These are phyloP conservation scores for Mychonastes homosphaera DNA, from an alignment of 139 green algal genomes.

Conservation along the genomic window DNA sequence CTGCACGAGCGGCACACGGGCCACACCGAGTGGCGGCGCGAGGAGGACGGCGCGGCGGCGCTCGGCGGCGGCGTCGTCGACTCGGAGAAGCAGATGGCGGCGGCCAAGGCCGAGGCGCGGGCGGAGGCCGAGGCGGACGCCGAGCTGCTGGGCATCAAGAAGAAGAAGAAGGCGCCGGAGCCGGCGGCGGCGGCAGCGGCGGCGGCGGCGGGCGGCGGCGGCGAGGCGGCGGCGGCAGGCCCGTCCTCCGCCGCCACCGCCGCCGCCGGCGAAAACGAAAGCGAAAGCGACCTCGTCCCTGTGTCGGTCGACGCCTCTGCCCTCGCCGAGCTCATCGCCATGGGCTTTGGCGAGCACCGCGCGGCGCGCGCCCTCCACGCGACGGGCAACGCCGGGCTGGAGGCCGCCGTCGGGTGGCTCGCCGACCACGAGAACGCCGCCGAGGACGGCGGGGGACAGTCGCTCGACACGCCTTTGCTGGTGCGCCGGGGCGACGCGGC, in stretches of 20 bases:
- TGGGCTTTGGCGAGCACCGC: slow-evolving; percentile 48
- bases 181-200: slow-evolving; percentile 8
- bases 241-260: background rate
- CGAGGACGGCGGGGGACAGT: too few species aligned
- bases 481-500: slow-evolving; percentile 20
- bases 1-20: slow-evolving; percentile 71
- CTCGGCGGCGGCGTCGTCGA: slow-evolving; percentile 37
- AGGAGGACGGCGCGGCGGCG: too few species aligned
- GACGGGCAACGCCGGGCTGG: slow-evolving; percentile 39
- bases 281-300: slow-evolving; percentile 33
- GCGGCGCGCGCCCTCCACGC: slow-evolving; percentile 54
- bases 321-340: slow-evolving; percentile 66
- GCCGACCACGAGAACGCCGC: slow-evolving; percentile 64
- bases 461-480: slow-evolving; percentile 63
- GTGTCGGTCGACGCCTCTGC: slow-evolving; percentile 47
- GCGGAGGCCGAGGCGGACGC: slow-evolving; percentile 33
- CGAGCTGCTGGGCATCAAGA: slow-evolving; percentile 19
- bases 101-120: slow-evolving; percentile 32
- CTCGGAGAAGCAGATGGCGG: slow-evolving; percentile 64
- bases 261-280: background rate
- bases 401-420: slow-evolving; percentile 67
- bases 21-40: slow-evolving; percentile 59
- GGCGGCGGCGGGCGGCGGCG: background rate
- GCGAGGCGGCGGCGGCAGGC: background rate
- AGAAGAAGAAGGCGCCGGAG: slow-evolving; percentile 17